Evolutionary conservation across 306 rosid genomes (phyloP).

Genomic region (Cucurbita moschata): DNA sequence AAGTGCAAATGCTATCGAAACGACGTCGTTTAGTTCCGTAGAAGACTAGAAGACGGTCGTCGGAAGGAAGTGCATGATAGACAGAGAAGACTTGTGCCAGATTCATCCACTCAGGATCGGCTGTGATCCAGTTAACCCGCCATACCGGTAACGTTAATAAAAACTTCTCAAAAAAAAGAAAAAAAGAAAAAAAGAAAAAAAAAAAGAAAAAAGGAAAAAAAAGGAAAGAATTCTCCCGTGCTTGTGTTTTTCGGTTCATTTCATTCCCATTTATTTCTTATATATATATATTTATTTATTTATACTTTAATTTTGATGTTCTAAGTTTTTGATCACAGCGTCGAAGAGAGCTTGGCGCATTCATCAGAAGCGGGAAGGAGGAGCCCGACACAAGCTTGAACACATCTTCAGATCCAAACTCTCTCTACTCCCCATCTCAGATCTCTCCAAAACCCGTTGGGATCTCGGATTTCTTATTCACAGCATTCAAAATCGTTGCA

Average conservation of each 20-base stretch:
- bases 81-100: no score
- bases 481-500: constrained; percentile 4
- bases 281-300: not conserved
- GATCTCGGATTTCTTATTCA: constrained; percentile 39
- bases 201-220: not conserved
- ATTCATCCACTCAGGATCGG: not conserved
- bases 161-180: not conserved
- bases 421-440: constrained; percentile 13
- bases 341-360: not conserved
- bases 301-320: not conserved
- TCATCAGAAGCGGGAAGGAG: constrained; percentile 22
- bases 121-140: not conserved
- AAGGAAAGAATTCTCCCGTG: not conserved
- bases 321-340: not conserved
- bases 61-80: not conserved
- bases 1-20: not conserved
- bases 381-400: constrained; percentile 13
- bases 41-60: not conserved
- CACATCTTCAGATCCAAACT: constrained; percentile 63
- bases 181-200: not conserved
- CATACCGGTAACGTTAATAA: not conserved
- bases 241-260: not conserved
- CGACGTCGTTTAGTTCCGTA: not conserved
- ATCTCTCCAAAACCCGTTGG: constrained; percentile 24
- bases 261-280: not conserved